Evolutionary conservation across 768 basidiomycete species (phyloP), one percentile per base, ranked within the genome.

Genomic region (Lentinus brumalis): DNA sequence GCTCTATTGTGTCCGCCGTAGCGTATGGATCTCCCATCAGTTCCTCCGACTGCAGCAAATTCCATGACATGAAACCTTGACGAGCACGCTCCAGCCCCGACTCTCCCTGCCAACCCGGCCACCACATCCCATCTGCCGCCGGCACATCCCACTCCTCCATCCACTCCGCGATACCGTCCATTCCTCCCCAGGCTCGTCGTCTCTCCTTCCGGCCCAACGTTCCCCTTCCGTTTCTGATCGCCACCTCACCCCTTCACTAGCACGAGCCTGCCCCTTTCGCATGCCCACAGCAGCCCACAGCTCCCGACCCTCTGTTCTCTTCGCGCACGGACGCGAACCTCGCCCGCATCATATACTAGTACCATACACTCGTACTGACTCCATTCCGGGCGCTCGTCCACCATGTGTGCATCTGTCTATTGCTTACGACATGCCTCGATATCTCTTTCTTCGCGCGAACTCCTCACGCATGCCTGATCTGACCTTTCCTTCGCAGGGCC

Each of bases 61-160:
- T 35, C 26, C 56, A 8, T 38, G 16, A 44, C 51, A 49, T 58
- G 57, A 58, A 50, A 58, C 57, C 49, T 40, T 16, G n/a, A 40
- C 15, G 29, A 39, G 39, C 51, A 38, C 26, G 38, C 56, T 21
- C 40, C 29, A 41, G 16, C 21, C 26, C 56, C 11, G 29, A 14
- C 38, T 46, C 49, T 16, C 49, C 15, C 31, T 16, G 21, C 49
- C 49, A 50, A 31, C 49, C 26, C 49, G 35, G 7, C 35, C 35
- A 35, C 35, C 35, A 35, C 35, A 6, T 35, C 35, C 35, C 35
- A 35, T 35, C 35, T 35, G 6, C 35, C 35, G 35, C 35, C 35
- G 35, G 35, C 35, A 6, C 35, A 35, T 35, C 35, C 35, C 35
- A 35, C 11, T 35, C 35, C 35, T 35, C 35, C 11, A 35, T 11